Conservation (phyloP, 176 grass and related monocot species). For the Aegilops longissima region DNA sequence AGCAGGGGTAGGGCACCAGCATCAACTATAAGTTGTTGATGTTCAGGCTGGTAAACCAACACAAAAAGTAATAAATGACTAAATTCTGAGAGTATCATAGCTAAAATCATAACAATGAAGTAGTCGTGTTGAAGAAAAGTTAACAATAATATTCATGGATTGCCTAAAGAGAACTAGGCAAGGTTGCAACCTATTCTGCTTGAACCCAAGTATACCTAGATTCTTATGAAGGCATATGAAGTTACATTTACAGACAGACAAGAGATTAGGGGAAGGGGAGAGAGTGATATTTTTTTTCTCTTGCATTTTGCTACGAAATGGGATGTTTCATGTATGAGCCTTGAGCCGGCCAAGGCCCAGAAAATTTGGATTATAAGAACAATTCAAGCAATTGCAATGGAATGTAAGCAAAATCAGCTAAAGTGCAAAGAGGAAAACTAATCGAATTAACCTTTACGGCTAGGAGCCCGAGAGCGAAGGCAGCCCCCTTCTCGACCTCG, state of each 20-base stretch:
- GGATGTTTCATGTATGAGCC: not conserved
- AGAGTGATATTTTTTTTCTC: not conserved
- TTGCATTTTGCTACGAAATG: not conserved
- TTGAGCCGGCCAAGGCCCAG: not conserved
- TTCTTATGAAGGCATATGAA: not conserved
- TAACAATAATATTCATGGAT: not conserved
- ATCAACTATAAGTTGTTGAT: constrained; percentile 98
- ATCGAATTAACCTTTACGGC: constrained; percentile 75
- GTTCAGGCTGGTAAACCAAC: constrained; percentile 80
- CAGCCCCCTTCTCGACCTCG: constrained; percentile 96
- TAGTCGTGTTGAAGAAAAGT: not conserved
- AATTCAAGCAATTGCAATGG: constrained; percentile 16
- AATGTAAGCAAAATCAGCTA: constrained; percentile 13
- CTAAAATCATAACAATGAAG: not conserved
- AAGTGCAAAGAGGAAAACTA: not conserved
- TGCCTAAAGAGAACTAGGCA: constrained; percentile 4
- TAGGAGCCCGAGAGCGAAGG: constrained; percentile 95
- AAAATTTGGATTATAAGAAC: not conserved
- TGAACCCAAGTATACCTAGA: not conserved
- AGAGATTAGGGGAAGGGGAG: not conserved
- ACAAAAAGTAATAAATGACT: constrained; percentile 18
- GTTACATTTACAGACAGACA: not conserved
- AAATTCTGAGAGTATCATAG: constrained; percentile 14
- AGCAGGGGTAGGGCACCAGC: constrained; percentile 90
- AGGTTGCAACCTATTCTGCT: not conserved